These are phyloP conservation scores for Botryotinia calthae DNA, from an alignment of 2,329 filamentous ascomycete species.

Conservation along the genomic window DNA sequence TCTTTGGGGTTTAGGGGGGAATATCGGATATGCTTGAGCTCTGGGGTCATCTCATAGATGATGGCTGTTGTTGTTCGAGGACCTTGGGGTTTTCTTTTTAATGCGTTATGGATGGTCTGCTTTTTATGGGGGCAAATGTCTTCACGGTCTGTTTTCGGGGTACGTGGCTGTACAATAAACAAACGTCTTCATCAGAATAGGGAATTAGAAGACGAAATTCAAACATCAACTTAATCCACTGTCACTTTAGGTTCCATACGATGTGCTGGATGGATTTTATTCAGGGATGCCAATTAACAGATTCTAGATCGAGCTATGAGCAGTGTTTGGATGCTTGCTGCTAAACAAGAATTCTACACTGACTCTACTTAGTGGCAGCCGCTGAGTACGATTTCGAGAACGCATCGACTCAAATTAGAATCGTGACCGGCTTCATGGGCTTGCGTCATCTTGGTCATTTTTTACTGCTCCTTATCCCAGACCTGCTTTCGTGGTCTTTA, in stretches of 20 bases:
- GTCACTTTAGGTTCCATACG: background rate
- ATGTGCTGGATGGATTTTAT: background rate
- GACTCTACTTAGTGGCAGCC: background rate
- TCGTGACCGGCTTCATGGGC: no score
- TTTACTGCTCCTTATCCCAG: constrained; percentile 51
- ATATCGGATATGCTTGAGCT: constrained; percentile 53
- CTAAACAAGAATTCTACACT: background rate
- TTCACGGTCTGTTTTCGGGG: constrained; percentile 66
- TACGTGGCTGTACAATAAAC: constrained; percentile 70
- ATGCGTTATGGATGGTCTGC: constrained; percentile 73
- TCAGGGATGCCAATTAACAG: background rate
- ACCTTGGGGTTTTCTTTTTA: constrained; percentile 47
- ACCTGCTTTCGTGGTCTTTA: constrained; percentile 83
- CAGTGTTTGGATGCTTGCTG: background rate
- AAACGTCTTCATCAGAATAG: constrained; percentile 43
- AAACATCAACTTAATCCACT: constrained; percentile 13
- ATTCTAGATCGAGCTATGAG: no score
- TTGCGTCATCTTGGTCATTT: background rate
- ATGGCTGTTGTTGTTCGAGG: constrained; percentile 33
- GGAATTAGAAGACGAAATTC: constrained; percentile 38
- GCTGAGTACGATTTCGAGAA: background rate
- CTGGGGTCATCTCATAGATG: constrained; percentile 39
- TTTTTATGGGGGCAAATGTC: constrained; percentile 64
- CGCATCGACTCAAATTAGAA: background rate
- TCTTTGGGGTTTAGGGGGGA: constrained; percentile 55